These are phyloP conservation scores for Kwoniella newhampshirensis DNA, from an alignment of 768 basidiomycete species.

Conservation along the genomic window DNA sequence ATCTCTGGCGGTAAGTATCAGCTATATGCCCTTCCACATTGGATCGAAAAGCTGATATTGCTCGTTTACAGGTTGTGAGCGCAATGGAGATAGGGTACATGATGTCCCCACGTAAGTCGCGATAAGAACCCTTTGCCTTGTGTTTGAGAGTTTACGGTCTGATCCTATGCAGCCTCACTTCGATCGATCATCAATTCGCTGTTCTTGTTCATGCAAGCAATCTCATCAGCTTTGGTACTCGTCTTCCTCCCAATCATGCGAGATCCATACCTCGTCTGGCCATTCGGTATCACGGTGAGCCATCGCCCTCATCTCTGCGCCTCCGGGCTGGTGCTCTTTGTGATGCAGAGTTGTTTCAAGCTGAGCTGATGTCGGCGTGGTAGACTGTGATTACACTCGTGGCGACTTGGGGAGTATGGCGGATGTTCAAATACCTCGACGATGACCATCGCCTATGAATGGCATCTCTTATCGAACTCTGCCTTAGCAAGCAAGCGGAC, in stretches of 20 bases:
- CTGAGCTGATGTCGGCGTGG: neutral
- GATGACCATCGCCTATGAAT: slow-evolving; percentile 1
- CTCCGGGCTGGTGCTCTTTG: neutral
- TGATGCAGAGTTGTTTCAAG: too few species aligned
- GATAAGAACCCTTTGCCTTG: too few species aligned
- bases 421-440: slow-evolving; percentile 23
- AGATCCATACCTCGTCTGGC: slow-evolving; percentile 48
- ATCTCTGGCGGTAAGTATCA: slow-evolving; percentile 20
- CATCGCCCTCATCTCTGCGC: neutral
- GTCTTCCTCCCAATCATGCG: slow-evolving; percentile 27
- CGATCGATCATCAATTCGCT: slow-evolving; percentile 40
- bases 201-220: slow-evolving; percentile 43
- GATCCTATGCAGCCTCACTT: slow-evolving; percentile 10
- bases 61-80: slow-evolving; percentile 38
- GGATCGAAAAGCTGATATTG: slow-evolving; percentile 19
- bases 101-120: slow-evolving; percentile 29
- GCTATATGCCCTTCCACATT: neutral
- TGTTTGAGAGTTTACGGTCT: too few species aligned
- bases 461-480: too few species aligned
- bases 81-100: slow-evolving; percentile 45
- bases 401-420: slow-evolving; percentile 21
- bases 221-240: slow-evolving; percentile 38
- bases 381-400: slow-evolving; percentile 15
- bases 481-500: too few species aligned
- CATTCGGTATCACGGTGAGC: slow-evolving; percentile 28